Conservation (phyloP, 164 flowering plant genomes). For the Tetracentron sinense region DNA sequence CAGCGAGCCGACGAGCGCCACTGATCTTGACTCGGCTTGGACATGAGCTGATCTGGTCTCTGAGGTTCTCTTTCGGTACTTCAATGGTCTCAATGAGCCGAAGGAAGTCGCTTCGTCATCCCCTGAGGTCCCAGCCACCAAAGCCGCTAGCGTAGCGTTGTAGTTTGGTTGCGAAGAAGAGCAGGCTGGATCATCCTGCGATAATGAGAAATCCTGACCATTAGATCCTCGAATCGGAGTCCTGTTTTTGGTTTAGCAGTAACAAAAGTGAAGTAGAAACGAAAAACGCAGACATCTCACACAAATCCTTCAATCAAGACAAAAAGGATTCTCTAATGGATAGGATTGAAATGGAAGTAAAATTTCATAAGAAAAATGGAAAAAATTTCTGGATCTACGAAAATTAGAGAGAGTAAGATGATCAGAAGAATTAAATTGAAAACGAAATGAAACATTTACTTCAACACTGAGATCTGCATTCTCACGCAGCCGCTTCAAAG, state of each 20-base stretch:
- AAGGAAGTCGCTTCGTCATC: slow-evolving; percentile 18
- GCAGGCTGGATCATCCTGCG: slow-evolving; percentile 17
- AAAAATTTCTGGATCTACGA: background rate
- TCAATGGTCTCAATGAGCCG: slow-evolving; percentile 8
- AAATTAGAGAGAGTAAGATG: background rate
- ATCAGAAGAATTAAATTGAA: too few species aligned
- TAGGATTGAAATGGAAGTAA: slow-evolving; percentile 1
- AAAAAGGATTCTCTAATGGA: slow-evolving; percentile 17
- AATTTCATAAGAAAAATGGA: too few species aligned
- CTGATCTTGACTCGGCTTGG: background rate
- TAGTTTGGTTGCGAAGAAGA: slow-evolving; percentile 8
- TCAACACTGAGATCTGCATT: slow-evolving; percentile 27
- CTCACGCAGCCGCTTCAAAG: slow-evolving; percentile 36
- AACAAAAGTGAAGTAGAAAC: too few species aligned
- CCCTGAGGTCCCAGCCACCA: background rate
- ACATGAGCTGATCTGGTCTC: background rate
- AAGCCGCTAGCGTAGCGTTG: background rate
- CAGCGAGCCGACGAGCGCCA: slow-evolving; percentile 9
- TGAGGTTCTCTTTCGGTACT: slow-evolving; percentile 7
- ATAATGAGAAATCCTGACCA: background rate
- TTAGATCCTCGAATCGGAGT: background rate
- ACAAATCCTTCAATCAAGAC: background rate
- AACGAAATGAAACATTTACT: slow-evolving; percentile 15
- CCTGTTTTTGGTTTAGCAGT: too few species aligned
- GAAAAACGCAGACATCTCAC: background rate